Percentiles rank a stretch among this genome's conserved stretches.
These are phyloP conservation scores for Erigeron philadelphicus DNA, from an alignment of 140 eudicot genomes.

Conservation along the genomic window DNA sequence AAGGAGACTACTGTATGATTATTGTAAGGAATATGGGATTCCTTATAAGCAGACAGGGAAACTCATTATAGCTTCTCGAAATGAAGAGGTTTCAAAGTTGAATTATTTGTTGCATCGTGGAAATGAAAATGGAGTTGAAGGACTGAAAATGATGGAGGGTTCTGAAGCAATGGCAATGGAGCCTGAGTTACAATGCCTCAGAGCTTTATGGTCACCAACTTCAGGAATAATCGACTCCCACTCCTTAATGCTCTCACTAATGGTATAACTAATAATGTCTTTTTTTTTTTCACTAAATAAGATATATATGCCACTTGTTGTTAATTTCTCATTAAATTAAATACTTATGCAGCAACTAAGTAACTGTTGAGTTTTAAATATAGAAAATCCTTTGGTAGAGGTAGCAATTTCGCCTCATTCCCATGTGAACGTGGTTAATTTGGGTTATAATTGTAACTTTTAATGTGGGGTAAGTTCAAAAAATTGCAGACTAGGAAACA, in stretches of 20 bases:
- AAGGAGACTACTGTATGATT: slow-evolving; percentile 57
- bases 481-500: no score
- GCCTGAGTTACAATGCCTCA: slow-evolving; percentile 65
- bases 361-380: not conserved
- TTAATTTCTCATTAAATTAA: not conserved
- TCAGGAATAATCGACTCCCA: slow-evolving; percentile 86
- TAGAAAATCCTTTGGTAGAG: not conserved
- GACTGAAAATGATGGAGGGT: slow-evolving; percentile 66
- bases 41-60: slow-evolving; percentile 86
- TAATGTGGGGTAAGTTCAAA: no score
- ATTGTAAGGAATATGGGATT: slow-evolving; percentile 53
- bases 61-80: slow-evolving; percentile 72
- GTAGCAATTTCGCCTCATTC: not conserved
- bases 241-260: slow-evolving; percentile 64
- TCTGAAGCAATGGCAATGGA: slow-evolving; percentile 62
- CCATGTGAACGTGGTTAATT: no score
- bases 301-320: not conserved
- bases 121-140: slow-evolving; percentile 70
- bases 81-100: slow-evolving; percentile 65
- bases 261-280: slow-evolving; percentile 43
- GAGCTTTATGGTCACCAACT: slow-evolving; percentile 74
- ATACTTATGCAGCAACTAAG: not conserved
- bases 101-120: slow-evolving; percentile 50
- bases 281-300: slow-evolving; percentile 9
- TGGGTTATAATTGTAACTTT: no score